Conservation (phyloP, 169 alveolate genomes). For the Cardiosporidium cionae region DNA sequence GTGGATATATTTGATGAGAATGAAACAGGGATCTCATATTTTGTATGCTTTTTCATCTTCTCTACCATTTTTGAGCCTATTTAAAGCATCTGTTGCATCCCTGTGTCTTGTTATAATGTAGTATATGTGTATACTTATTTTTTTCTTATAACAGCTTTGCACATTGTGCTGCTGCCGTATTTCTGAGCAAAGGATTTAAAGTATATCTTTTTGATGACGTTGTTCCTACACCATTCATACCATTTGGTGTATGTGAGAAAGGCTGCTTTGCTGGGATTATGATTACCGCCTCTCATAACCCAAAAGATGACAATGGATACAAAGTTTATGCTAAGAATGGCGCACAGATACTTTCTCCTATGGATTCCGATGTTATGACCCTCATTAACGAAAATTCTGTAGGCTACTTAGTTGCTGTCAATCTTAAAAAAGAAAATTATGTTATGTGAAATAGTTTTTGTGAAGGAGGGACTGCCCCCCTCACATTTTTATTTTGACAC, state of each 20-base stretch:
- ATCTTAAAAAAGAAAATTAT: neutral
- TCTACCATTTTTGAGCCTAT: neutral
- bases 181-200: conserved; percentile 50
- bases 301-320: conserved; percentile 65
- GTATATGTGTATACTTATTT: no score
- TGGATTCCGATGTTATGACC: conserved; percentile 44
- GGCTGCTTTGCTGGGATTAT: conserved; percentile 59
- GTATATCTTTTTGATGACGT: conserved; percentile 45
- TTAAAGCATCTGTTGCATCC: neutral
- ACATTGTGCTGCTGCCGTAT: conserved; percentile 67
- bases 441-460: neutral
- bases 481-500: no score
- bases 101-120: no score
- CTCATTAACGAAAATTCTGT: conserved; percentile 46
- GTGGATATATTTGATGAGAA: no score
- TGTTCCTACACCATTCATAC: conserved; percentile 64
- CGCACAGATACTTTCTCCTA: conserved; percentile 61
- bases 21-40: no score
- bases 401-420: no score
- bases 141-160: conserved; percentile 38
- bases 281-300: conserved; percentile 76
- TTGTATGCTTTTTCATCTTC: neutral
- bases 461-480: no score
- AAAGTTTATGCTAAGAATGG: conserved; percentile 69
- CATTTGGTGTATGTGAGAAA: conserved; percentile 48